Base-by-base conservation (phyloP, 1,139 yeast species). In the Keqinozyma sinolaborantium region DNA sequence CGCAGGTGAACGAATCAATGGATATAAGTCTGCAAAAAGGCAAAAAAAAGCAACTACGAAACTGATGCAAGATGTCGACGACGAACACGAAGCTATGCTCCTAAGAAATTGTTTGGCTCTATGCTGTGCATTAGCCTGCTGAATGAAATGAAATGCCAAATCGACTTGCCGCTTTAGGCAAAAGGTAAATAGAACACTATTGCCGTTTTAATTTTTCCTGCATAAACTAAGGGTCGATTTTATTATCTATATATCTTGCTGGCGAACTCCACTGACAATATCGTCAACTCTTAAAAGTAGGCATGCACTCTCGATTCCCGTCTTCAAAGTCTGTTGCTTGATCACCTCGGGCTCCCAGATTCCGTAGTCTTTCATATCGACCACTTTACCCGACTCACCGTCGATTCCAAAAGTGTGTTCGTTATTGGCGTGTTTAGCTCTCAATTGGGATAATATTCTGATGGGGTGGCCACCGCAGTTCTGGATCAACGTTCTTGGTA, bases 261-360 rank as follows among this genome's bases (percentile, higher is more conserved):
- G 70, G 52, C 96, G 82, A 26, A 88, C 95, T 47, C 97, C 98
- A 58, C 95, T 83, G 30, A 94, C 98, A 47, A 92, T 92, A 58
- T 92, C 98, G 58, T 92, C 99, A 30, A 92, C 98, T 54, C 98
- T 82, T 56, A 92, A 72, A 51, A 92, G 71, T 65, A 92, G 72
- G 59, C 97, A 85, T 6, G 98, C 97, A 70, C 95, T 83, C 64
- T 92, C 99, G 45, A 94, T 85, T 26, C 95, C 96, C 13, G 98
- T 94, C 70, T 92, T 92, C 47, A 92, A 83, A 41, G 95, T 83
- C 67, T 92, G 99, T 53, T 86, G 94, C 65, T 92, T 92, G 60
- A 92, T 88, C 30, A 87, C 97, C 64, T 92, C 97, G 12, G 99
- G 98, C 64, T 92, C 99, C 98, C 98, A 92, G 44, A 92, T 84